Conservation (phyloP, 2,329 filamentous ascomycete species). For the Ophiostoma sp. region DNA sequence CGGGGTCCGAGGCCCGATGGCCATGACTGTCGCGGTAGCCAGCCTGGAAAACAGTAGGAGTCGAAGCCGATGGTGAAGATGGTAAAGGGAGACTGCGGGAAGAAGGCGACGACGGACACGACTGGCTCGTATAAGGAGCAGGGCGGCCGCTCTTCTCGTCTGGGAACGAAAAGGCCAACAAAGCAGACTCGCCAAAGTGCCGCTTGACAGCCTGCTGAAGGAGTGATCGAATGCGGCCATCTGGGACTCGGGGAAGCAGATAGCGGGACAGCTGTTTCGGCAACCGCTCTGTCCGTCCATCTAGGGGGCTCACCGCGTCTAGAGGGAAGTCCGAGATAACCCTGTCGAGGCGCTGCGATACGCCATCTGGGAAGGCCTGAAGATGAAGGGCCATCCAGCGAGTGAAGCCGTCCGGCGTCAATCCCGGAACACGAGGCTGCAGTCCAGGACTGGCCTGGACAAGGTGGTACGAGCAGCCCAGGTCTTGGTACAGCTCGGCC, state of each 20-base stretch:
- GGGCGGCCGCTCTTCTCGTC: conserved; percentile 5
- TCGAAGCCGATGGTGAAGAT: neutral
- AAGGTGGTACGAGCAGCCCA: conserved; percentile 64
- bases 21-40: neutral
- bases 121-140: neutral
- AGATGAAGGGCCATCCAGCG: conserved; percentile 73
- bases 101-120: neutral
- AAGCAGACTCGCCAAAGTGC: conserved; percentile 35
- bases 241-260: conserved; percentile 63
- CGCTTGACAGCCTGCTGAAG: conserved; percentile 61
- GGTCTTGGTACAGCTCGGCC: conserved; percentile 53
- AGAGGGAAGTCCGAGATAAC: conserved; percentile 72
- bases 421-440: conserved; percentile 60
- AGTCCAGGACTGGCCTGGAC: conserved; percentile 55
- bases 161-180: neutral
- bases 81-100: neutral
- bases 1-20: conserved; percentile 1
- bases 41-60: neutral
- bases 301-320: conserved; percentile 50
- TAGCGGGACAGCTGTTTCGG: conserved; percentile 76
- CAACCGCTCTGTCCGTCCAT: conserved; percentile 68
- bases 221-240: conserved; percentile 58
- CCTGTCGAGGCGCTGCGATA: conserved; percentile 68
- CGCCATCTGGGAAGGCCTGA: conserved; percentile 72
- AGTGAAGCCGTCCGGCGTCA: conserved; percentile 68